These are phyloP conservation scores for Mercurialis annua DNA, from an alignment of 345 rosid species.

Conservation along the genomic window DNA sequence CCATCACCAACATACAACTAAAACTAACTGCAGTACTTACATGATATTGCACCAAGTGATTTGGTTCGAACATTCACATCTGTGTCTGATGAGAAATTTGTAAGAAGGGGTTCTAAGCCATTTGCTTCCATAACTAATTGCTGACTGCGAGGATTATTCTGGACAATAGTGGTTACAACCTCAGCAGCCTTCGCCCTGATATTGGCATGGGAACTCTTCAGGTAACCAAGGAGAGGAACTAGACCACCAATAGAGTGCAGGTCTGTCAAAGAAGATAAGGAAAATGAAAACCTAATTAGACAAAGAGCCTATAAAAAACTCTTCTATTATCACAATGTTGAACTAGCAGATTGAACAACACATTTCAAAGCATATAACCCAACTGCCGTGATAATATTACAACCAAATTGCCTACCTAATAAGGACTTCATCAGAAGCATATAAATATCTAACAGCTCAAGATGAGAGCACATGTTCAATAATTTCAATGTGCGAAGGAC, in stretches of 20 bases:
- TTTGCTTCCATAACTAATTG: constrained; percentile 94
- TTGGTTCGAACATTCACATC: constrained; percentile 65
- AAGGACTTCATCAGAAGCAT: background rate
- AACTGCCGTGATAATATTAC: background rate
- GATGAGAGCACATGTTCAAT: background rate
- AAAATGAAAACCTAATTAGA: background rate
- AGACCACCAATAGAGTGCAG: constrained; percentile 89
- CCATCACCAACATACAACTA: background rate
- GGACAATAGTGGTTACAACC: constrained; percentile 76
- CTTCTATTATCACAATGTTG: no score
- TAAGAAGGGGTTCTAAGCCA: constrained; percentile 71
- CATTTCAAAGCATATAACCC: background rate
- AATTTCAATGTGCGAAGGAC: background rate
- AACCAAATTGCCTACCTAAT: background rate
- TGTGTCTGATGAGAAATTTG: constrained; percentile 63
- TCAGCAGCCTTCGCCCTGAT: constrained; percentile 92
- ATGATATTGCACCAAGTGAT: constrained; percentile 91
- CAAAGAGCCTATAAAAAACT: background rate
- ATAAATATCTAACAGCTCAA: background rate
- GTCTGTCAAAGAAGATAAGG: constrained; percentile 51
- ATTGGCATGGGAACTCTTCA: constrained; percentile 65
- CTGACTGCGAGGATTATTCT: constrained; percentile 87
- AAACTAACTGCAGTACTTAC: constrained; percentile 43
- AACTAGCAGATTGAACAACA: background rate
- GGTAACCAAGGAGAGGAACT: constrained; percentile 73